phyloP scores from a whole-genome alignment of 352 stramenopile species.

The Pythium biforme region DNA sequence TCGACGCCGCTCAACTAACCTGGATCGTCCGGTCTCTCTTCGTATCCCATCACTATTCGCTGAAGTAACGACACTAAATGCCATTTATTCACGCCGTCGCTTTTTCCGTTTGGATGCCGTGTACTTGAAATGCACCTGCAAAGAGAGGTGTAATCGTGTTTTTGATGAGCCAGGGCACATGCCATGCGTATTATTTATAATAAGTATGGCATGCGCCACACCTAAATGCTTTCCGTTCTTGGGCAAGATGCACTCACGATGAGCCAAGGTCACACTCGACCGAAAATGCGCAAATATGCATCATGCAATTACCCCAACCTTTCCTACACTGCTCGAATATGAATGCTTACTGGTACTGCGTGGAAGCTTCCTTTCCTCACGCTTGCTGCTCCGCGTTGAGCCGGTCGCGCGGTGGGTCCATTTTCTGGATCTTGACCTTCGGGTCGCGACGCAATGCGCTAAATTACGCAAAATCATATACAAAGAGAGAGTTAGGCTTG shows the following conservation, averaged over 20 bases:
- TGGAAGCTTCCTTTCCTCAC: neutral
- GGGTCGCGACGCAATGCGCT: slow-evolving; percentile 70
- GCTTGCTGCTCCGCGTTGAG: slow-evolving; percentile 49
- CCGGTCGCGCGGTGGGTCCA: slow-evolving; percentile 80
- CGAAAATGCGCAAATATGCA: too few species aligned
- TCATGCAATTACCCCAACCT: neutral
- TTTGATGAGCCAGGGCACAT: too few species aligned
- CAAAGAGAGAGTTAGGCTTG: too few species aligned
- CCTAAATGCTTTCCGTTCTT: too few species aligned
- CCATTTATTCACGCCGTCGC: neutral
- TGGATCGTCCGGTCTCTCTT: neutral
- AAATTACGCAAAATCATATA: slow-evolving; percentile 14
- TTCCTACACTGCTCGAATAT: neutral
- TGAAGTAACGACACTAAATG: slow-evolving; percentile 6
- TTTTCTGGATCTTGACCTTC: slow-evolving; percentile 88
- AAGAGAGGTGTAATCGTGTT: too few species aligned
- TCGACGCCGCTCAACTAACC: slow-evolving; percentile 19
- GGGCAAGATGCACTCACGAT: too few species aligned
- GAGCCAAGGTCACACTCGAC: too few species aligned
- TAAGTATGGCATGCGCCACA: too few species aligned
- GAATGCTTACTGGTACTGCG: slow-evolving; percentile 1
- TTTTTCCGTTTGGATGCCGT: too few species aligned
- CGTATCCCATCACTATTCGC: neutral
- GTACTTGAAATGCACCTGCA: too few species aligned
- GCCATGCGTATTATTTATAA: too few species aligned